These are phyloP conservation scores for Monilinia aucupariae DNA, from an alignment of 2,329 filamentous ascomycete genomes.

Conservation along the genomic window DNA sequence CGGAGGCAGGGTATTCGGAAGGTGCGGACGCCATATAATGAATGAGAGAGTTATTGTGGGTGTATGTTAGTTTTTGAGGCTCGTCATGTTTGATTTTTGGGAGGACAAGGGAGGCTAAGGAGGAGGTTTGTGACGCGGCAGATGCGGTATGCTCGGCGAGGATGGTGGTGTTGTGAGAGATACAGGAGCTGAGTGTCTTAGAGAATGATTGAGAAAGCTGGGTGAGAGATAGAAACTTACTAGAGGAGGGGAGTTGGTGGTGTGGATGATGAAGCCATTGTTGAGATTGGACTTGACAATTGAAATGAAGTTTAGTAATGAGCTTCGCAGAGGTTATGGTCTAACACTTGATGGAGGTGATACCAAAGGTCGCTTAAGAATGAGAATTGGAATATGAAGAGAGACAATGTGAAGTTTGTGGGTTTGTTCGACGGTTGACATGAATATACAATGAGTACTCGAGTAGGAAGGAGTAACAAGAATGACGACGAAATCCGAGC, in stretches of 20 bases:
- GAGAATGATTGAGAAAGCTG: conserved; percentile 1
- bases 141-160: conserved; percentile 87
- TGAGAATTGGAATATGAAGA: background rate
- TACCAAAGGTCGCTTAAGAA: background rate
- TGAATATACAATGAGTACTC: too few species aligned
- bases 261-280: conserved; percentile 67
- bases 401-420: background rate
- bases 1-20: conserved; percentile 51
- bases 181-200: conserved; percentile 64
- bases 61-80: conserved; percentile 88
- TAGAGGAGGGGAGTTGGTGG: conserved; percentile 66
- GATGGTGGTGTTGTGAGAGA: conserved; percentile 89
- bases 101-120: conserved; percentile 86
- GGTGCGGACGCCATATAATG: conserved; percentile 90
- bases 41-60: conserved; percentile 84
- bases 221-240: conserved; percentile 43
- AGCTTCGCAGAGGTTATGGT: background rate
- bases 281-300: conserved; percentile 19
- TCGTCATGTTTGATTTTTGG: conserved; percentile 82
- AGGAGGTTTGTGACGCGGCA: conserved; percentile 74
- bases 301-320: background rate
- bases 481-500: background rate
- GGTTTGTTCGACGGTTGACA: too few species aligned
- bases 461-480: too few species aligned
- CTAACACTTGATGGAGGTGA: background rate